A percentile compares a stretch with the other conserved stretches of the same genome.
Conservation (phyloP, 257 asterid species). For the Capsicum pubescens region DNA sequence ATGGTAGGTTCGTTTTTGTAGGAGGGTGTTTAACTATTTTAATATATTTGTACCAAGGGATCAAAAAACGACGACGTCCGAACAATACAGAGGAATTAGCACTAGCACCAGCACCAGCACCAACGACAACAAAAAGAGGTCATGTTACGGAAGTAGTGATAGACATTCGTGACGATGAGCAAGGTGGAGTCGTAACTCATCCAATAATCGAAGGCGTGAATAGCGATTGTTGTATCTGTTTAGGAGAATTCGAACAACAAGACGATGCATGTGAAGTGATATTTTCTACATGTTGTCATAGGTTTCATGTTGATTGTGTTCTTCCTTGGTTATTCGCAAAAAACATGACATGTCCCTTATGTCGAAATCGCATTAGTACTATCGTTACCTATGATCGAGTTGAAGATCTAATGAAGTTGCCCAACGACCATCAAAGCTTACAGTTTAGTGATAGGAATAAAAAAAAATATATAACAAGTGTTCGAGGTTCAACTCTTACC, state of each 20-base stretch:
- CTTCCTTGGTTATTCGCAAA: not conserved
- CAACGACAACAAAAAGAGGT: not conserved
- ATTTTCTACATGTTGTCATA: not conserved
- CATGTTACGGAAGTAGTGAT: not conserved
- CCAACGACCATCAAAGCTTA: not conserved
- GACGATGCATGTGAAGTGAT: not conserved
- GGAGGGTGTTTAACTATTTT: not conserved
- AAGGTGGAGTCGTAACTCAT: not conserved
- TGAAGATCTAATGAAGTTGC: not conserved
- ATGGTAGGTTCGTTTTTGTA: not conserved
- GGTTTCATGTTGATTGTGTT: not conserved
- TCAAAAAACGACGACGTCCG: not conserved
- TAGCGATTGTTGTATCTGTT: not conserved
- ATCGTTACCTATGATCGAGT: not conserved
- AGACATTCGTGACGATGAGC: not conserved
- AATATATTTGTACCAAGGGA: not conserved
- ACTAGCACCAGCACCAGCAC: not conserved
- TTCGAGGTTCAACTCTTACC: too few relatives aligned
- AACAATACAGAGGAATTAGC: not conserved
- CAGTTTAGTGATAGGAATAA: not conserved
- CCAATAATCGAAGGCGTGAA: not conserved
- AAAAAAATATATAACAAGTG: too few relatives aligned
- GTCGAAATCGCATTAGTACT: not conserved
- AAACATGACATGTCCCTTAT: not conserved
- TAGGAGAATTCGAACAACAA: not conserved